Base-by-base conservation (phyloP, 2,329 filamentous ascomycete species). In the Pleoardoris graminearum region DNA sequence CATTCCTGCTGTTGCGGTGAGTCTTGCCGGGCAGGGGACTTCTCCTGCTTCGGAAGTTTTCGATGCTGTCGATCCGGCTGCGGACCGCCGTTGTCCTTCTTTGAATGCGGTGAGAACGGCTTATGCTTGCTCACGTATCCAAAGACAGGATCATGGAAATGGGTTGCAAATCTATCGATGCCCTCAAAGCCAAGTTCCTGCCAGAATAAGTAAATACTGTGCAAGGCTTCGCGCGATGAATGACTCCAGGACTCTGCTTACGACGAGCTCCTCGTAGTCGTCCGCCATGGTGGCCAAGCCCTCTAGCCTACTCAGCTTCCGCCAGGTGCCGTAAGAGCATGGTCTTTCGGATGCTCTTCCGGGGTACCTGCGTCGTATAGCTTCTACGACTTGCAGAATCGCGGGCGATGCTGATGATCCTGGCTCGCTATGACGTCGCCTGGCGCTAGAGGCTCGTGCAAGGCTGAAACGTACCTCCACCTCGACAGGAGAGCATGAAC, bases 111-210 rank as follows among this genome's bases (percentile, higher is more conserved):
- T n/a, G n/a, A n/a, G 10, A 35, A 38, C 8, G 39, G 47, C 32
- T 44, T 51, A 48, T 51, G 54, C 49, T 53, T 63, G 48, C 41
- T 54, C 38, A 64, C 47, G 41, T 30, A 58, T 10, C 62, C 63
- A 48, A 61, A 63, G 6, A 64, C 55, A 17, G 53, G 59, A 33
- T 72, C 69, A 54, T 67, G 67, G 39, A 69, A 69, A 29, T 66
- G 69, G 32, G 66, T 51, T 17, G 65, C 58, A 25, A 66, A 53
- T 16, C 53, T 61, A 45, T 72, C 65, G 4, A 72, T 53, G n/a
- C 68, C 68, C 53, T 68, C 66, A 35, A 72, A 66, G 2, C 70
- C 70, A 7, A 73, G 66, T 56, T 73, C 70, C 70, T 73, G 16
- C n/a, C 7, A 29, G 14, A 8, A n/a, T 45, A 22, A 22, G 29